These are phyloP conservation scores for Tuber melanosporum DNA, from an alignment of 495 filamentous ascomycete genomes.

Conservation along the genomic window DNA sequence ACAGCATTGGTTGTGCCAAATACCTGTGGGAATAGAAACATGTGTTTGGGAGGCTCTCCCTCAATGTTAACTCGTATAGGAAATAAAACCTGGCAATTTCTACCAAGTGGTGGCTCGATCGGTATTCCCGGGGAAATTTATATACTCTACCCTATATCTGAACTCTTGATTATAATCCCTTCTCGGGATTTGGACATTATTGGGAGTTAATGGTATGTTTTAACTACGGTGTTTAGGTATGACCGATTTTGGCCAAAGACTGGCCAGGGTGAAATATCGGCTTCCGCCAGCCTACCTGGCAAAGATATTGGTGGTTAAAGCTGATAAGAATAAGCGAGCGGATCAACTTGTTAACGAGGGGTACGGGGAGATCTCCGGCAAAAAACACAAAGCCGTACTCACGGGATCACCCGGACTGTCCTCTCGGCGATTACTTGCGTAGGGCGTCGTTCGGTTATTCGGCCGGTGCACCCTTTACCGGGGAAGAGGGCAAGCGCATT, in stretches of 20 bases:
- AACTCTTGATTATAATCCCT: not conserved
- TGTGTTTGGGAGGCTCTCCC: not conserved
- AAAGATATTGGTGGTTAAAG: not conserved
- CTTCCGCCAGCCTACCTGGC: not conserved
- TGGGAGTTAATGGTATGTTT: not conserved
- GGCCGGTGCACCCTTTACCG: too few species aligned
- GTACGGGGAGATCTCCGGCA: not conserved
- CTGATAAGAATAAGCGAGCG: not conserved
- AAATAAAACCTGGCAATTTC: not conserved
- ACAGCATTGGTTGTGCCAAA: not conserved
- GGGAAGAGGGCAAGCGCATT: not conserved
- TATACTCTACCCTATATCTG: not conserved
- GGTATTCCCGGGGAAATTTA: not conserved
- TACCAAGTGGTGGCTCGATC: not conserved
- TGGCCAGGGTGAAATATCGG: not conserved
- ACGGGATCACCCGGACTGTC: not conserved
- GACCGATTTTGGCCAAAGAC: not conserved
- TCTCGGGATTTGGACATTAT: not conserved
- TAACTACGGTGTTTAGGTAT: not conserved
- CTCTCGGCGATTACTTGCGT: not conserved
- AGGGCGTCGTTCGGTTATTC: not conserved
- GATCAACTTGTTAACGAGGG: not conserved
- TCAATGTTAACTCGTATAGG: not conserved
- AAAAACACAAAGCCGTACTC: not conserved
- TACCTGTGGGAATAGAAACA: not conserved